phyloP scores from a whole-genome alignment of 2,329 filamentous ascomycete genomes.

The Phialocephala sp. region DNA sequence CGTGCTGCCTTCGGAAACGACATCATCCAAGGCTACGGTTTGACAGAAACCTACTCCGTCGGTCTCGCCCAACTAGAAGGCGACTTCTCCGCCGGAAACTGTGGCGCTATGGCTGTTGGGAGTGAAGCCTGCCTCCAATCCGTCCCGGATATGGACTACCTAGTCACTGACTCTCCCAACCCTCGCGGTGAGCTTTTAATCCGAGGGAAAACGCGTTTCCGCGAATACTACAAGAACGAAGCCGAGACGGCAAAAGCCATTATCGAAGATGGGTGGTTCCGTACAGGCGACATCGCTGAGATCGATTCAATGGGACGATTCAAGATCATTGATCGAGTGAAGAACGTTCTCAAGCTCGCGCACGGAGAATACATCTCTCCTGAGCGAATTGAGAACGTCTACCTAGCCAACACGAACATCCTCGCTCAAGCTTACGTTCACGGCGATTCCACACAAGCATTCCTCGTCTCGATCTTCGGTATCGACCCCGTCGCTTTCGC shows the following conservation, averaged over 20 bases:
- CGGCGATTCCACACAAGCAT: slow-evolving; percentile 82
- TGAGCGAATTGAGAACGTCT: slow-evolving; percentile 95
- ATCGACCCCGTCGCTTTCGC: slow-evolving; percentile 86
- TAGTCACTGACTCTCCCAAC: slow-evolving; percentile 82
- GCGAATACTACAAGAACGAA: slow-evolving; percentile 87
- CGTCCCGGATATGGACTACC: slow-evolving; percentile 94
- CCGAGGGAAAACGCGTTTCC: slow-evolving; percentile 80
- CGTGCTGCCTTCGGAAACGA: slow-evolving; percentile 80
- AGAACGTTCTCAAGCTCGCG: slow-evolving; percentile 98
- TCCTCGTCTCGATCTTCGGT: slow-evolving; percentile 85
- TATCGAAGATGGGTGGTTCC: slow-evolving; percentile 94
- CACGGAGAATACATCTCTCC: slow-evolving; percentile 99
- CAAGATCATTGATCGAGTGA: slow-evolving; percentile 93
- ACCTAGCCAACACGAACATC: slow-evolving; percentile 79
- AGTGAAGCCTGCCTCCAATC: slow-evolving; percentile 82
- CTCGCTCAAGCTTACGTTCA: slow-evolving; percentile 87
- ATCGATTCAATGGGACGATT: slow-evolving; percentile 87
- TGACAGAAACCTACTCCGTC: slow-evolving; percentile 91
- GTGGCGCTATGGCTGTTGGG: slow-evolving; percentile 72
- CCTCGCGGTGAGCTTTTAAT: slow-evolving; percentile 90
- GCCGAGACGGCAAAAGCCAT: slow-evolving; percentile 85
- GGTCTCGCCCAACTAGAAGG: slow-evolving; percentile 70
- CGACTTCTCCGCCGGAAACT: slow-evolving; percentile 81
- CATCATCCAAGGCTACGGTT: slow-evolving; percentile 87
- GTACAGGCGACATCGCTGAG: slow-evolving; percentile 88